A percentile compares a stretch with the other conserved stretches of the same genome.
Conservation (phyloP, 176 grass and related monocot species). For the Triticum timopheevii region DNA sequence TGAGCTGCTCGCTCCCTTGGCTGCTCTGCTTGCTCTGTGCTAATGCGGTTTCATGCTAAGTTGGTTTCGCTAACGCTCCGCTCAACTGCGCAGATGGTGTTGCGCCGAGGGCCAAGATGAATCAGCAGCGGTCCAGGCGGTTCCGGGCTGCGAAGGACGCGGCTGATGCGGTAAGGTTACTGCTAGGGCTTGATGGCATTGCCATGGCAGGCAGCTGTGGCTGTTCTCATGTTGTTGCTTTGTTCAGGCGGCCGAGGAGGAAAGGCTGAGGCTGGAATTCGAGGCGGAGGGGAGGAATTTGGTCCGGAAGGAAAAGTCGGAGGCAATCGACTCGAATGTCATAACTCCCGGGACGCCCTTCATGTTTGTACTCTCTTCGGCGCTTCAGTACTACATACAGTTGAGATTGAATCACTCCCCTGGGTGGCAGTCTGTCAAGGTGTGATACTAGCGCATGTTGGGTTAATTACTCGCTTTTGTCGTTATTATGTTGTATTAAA, state of each 20-base stretch:
- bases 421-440: conserved; percentile 94
- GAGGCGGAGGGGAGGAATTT: conserved; percentile 68
- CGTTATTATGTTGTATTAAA: conserved; percentile 44
- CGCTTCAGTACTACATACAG: conserved; percentile 95
- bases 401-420: conserved; percentile 69
- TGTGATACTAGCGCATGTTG: conserved; percentile 31
- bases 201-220: not conserved
- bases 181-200: not conserved
- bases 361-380: conserved; percentile 84
- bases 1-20: not conserved
- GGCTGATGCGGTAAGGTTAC: conserved; percentile 61
- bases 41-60: conserved; percentile 10
- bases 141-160: conserved; percentile 89
- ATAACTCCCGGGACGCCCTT: conserved; percentile 91
- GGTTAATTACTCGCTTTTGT: conserved; percentile 31
- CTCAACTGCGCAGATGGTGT: conserved; percentile 59
- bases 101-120: conserved; percentile 96
- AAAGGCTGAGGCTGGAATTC: conserved; percentile 76
- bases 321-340: conserved; percentile 85
- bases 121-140: conserved; percentile 87
- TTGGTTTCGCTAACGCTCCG: not conserved
- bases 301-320: conserved; percentile 51
- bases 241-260: conserved; percentile 76
- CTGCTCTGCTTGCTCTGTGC: not conserved
- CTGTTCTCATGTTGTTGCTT: conserved; percentile 33